Evolutionary conservation across 176 grass and related monocot species (phyloP).

Genomic region (Musa schizocarpa): DNA sequence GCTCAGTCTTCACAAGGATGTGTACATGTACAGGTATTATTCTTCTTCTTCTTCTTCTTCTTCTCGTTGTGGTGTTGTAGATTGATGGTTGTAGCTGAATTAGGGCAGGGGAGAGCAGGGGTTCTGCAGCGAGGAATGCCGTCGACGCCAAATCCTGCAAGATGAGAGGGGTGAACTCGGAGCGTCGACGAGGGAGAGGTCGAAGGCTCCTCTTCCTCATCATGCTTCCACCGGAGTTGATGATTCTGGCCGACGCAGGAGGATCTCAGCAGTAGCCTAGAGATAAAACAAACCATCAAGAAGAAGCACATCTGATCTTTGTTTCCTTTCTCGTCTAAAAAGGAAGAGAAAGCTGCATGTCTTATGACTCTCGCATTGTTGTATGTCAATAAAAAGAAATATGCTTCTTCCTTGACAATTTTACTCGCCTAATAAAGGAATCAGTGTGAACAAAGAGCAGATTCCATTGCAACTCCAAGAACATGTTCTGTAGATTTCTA

Average conservation of each 20-base stretch:
- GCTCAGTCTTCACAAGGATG: slow-evolving; percentile 39
- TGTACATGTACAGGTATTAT: slow-evolving; percentile 53
- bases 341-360: too few species aligned
- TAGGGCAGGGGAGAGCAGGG: slow-evolving; percentile 45
- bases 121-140: slow-evolving; percentile 61
- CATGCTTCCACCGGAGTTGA: background rate
- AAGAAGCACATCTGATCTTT: too few species aligned
- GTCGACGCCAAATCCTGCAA: slow-evolving; percentile 33
- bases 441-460: too few species aligned
- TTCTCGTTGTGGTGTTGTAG: background rate
- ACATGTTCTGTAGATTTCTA: too few species aligned
- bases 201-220: background rate
- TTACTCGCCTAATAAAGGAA: too few species aligned
- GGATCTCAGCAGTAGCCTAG: background rate
- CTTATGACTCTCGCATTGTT: too few species aligned
- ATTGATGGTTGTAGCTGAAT: background rate
- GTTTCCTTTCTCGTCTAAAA: too few species aligned
- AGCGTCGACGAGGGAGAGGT: slow-evolving; percentile 21
- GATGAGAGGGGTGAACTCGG: slow-evolving; percentile 40
- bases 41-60: background rate
- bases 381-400: too few species aligned
- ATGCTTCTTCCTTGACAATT: too few species aligned
- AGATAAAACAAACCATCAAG: background rate
- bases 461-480: too few species aligned
- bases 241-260: background rate